Evolutionary conservation across 345 rosid species (phyloP).

Genomic region (Linum lewisii): DNA sequence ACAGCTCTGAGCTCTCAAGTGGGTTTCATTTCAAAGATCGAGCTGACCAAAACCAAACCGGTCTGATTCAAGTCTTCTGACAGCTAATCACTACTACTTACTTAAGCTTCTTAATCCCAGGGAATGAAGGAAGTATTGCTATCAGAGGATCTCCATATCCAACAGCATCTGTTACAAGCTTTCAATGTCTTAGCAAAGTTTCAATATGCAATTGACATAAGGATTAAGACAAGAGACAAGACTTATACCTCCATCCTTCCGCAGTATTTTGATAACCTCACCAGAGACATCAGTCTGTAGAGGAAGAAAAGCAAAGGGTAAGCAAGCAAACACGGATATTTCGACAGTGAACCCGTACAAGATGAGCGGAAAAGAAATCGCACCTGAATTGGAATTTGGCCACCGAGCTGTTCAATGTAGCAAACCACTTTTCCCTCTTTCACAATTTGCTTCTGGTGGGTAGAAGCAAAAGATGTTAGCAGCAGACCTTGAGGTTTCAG

Average conservation of each 20-base stretch:
- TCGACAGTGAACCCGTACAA: neutral
- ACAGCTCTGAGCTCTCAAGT: too few relatives aligned
- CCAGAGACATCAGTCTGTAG: slow-evolving; percentile 74
- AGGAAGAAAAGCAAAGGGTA: slow-evolving; percentile 8
- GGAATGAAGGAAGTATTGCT: slow-evolving; percentile 75
- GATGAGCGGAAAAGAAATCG: neutral
- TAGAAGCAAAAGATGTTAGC: neutral
- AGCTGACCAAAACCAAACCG: neutral
- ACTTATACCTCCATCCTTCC: slow-evolving; percentile 61
- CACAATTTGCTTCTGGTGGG: slow-evolving; percentile 66
- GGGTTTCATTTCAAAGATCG: neutral
- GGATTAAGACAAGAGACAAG: neutral
- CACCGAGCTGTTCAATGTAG: slow-evolving; percentile 78
- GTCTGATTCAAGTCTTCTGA: neutral
- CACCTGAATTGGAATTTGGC: slow-evolving; percentile 75
- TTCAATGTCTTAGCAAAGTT: too few relatives aligned
- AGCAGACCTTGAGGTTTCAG: neutral
- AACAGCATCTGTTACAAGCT: slow-evolving; percentile 51
- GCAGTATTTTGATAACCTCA: slow-evolving; percentile 63
- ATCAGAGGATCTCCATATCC: slow-evolving; percentile 83
- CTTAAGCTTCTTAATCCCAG: slow-evolving; percentile 85
- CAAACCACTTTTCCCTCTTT: slow-evolving; percentile 89
- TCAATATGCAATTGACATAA: neutral
- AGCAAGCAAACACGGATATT: neutral
- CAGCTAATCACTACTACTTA: slow-evolving; percentile 17